These are phyloP conservation scores for Colletotrichum theobromicola DNA, from an alignment of 2,329 filamentous ascomycete species.

Conservation along the genomic window DNA sequence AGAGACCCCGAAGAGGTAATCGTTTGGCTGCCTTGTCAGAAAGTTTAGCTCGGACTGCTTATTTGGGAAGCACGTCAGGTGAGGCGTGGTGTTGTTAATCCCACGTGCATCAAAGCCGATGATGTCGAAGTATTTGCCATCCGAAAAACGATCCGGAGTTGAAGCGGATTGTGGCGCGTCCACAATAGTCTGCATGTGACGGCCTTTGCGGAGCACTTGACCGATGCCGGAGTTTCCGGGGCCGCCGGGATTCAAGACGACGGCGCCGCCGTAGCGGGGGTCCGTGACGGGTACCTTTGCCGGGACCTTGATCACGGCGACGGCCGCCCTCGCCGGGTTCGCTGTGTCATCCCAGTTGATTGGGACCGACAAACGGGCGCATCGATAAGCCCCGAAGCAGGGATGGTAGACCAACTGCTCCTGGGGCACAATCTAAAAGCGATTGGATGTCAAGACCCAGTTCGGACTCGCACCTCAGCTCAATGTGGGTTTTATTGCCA, in stretches of 20 bases:
- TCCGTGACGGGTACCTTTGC: slow-evolving; percentile 21
- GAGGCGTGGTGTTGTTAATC: slow-evolving; percentile 43
- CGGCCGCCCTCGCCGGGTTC: not conserved
- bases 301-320: slow-evolving; percentile 21
- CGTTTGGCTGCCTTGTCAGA: not conserved
- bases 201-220: slow-evolving; percentile 13
- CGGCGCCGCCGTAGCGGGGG: slow-evolving; percentile 18
- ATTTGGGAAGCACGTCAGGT: slow-evolving; percentile 42
- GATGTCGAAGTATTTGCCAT: slow-evolving; percentile 39
- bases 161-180: not conserved
- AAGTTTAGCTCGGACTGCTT: slow-evolving; percentile 6
- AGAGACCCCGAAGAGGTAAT: slow-evolving; percentile 13
- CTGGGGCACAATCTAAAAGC: slow-evolving; percentile 21
- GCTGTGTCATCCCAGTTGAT: slow-evolving; percentile 20
- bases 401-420: not conserved
- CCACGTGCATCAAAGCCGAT: slow-evolving; percentile 49
- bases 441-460: not conserved
- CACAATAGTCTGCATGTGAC: slow-evolving; percentile 8
- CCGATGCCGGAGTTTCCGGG: slow-evolving; percentile 22
- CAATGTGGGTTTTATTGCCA: not conserved
- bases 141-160: not conserved
- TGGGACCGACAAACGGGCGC: slow-evolving; percentile 19
- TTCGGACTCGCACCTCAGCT: not conserved
- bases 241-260: slow-evolving; percentile 18
- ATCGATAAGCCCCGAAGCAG: slow-evolving; percentile 14